These are phyloP conservation scores for Scheffersomyces segobiensis DNA, from an alignment of 1,139 yeast species.

Conservation along the genomic window DNA sequence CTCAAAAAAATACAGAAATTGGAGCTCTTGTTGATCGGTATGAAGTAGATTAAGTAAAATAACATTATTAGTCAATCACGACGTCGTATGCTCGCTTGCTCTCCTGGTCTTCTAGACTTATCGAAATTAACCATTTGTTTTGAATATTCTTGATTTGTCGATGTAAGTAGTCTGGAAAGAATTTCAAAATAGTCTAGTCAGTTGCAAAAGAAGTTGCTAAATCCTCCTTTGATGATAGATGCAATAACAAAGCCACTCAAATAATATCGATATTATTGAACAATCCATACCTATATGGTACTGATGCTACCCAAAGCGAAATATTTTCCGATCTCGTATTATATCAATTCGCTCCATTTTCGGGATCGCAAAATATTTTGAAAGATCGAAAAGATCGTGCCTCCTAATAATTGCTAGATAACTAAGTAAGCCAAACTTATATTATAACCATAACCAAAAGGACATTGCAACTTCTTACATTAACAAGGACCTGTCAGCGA, in stretches of 20 bases:
- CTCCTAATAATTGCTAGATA: not conserved
- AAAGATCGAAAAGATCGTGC: not conserved
- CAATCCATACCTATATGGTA: not conserved
- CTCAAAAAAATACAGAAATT: not conserved
- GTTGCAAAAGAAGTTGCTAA: not conserved
- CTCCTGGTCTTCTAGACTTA: not conserved
- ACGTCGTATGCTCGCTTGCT: not conserved
- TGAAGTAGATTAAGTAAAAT: too few relatives aligned
- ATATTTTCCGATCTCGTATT: not conserved
- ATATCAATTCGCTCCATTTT: not conserved
- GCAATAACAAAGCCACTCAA: not conserved
- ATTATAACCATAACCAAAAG: not conserved
- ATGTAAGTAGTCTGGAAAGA: not conserved
- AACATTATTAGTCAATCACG: not conserved
- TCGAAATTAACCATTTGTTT: not conserved
- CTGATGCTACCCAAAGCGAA: not conserved
- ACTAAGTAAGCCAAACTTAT: not conserved
- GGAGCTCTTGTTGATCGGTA: too few relatives aligned
- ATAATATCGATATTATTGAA: not conserved
- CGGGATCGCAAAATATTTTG: not conserved
- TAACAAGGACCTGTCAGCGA: not conserved
- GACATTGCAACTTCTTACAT: not conserved
- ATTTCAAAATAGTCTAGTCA: not conserved
- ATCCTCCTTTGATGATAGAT: not conserved
- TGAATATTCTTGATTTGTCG: not conserved